Percentiles rank a stretch among this genome's conserved stretches.
Evolutionary conservation across 768 basidiomycete genomes (phyloP).

Genomic region (Phlegmacium glaucopus): DNA sequence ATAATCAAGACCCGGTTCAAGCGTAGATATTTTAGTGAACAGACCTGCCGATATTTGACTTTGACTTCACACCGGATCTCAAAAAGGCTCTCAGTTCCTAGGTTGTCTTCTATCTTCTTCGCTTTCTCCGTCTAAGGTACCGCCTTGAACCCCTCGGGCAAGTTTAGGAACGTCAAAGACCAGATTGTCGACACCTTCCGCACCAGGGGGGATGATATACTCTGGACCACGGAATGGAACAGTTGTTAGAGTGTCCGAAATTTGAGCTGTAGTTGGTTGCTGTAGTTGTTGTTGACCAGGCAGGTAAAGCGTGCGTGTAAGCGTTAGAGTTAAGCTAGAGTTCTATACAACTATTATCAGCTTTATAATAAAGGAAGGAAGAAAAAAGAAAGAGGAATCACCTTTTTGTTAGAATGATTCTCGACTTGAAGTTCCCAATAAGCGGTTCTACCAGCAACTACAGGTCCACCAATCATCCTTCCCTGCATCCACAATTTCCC

Average conservation of each 20-base stretch:
- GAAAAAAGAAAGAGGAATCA: constrained; percentile 25
- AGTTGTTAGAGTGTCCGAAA: constrained; percentile 64
- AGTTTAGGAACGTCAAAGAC: constrained; percentile 75
- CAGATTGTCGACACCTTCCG: constrained; percentile 75
- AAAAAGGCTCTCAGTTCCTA: constrained; percentile 53
- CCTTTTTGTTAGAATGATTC: constrained; percentile 82
- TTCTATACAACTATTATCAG: constrained; percentile 43
- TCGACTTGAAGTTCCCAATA: constrained; percentile 77
- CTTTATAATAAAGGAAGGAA: neutral
- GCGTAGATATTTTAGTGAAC: constrained; percentile 1
- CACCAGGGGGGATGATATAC: constrained; percentile 69
- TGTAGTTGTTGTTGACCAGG: constrained; percentile 36
- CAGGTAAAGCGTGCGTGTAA: constrained; percentile 60
- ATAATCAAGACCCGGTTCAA: constrained; percentile 2
- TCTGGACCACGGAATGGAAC: constrained; percentile 74
- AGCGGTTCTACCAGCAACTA: constrained; percentile 66
- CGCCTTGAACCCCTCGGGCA: constrained; percentile 64
- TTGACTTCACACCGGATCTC: constrained; percentile 63
- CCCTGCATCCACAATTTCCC: constrained; percentile 81
- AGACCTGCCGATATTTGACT: constrained; percentile 62
- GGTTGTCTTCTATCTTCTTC: constrained; percentile 24
- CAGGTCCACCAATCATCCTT: constrained; percentile 55
- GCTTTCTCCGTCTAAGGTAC: constrained; percentile 42
- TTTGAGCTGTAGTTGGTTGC: constrained; percentile 40
- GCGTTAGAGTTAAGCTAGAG: constrained; percentile 55